Base-by-base conservation (phyloP, 2,329 filamentous ascomycete species). In the Exserohilum rostratum region DNA sequence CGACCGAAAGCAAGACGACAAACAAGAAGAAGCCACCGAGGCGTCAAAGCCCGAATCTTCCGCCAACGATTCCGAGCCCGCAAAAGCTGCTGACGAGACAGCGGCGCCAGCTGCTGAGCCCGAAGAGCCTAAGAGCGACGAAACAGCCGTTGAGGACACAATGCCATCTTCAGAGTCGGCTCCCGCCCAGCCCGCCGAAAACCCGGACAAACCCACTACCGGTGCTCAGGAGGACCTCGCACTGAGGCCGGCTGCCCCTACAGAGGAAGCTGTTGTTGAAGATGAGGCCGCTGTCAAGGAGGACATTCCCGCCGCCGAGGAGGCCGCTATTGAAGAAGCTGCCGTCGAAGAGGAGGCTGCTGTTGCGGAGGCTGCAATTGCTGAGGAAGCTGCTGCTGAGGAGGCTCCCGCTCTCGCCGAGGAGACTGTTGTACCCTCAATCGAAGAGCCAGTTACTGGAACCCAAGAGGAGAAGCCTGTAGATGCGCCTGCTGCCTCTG, bases 391-490 rank as follows among this genome's bases (percentile, higher is more conserved):
- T 17, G n/a, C 33, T 40, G 12, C 46, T 10, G 51, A 54, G 6
- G 51, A 45, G 29, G 6, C 51, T 39, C 46, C 40, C 17, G 17
- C 25, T 42, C 20, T 18, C 2, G 10, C 43, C 11, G 31, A 43
- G 42, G 37, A 33, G 10, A 25, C 25, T 30, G n/a, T 15, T 30
- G 34, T 22, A 10, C 38, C 18, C 15, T 20, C 38, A 27, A 38
- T 20, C 13, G 47, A 25, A 20, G 30, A 20, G 6, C 30, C 43
- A n/a, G 30, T 38, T 15, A 30, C 22, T 6, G 38, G 68, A n/a
- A 78, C 78, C 47, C 77, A 75, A 20, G 78, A 80, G 64, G 81
- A 81, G 68, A 76, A 76, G 64, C 76, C 78, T 9, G 72, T 74
- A 25, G 71, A 77, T 44, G 60, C 73, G 34, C 47, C 60, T 38